Conservation (phyloP, 805 yeast genomes). For the Monosporozyma servazzii region DNA sequence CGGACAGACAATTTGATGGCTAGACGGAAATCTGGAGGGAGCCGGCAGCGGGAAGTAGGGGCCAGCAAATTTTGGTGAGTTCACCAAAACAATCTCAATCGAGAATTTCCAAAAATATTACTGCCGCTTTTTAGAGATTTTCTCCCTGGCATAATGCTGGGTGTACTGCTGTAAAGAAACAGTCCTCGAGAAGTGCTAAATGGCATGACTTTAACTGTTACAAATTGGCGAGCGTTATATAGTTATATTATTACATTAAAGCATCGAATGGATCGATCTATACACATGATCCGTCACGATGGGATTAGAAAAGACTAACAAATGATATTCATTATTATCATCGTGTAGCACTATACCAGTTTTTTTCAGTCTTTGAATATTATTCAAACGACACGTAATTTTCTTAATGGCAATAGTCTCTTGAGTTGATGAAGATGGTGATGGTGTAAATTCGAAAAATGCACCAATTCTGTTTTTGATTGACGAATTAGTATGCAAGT, state of each 20-base stretch:
- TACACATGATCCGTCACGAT: constrained; percentile 19
- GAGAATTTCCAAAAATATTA: too few species aligned
- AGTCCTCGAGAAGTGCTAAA: background rate
- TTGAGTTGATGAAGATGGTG: background rate
- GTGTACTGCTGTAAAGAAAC: background rate
- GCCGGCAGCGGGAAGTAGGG: too few species aligned
- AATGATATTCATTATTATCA: constrained; percentile 8
- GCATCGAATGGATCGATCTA: constrained; percentile 8
- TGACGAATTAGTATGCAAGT: constrained; percentile 8
- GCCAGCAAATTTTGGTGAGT: too few species aligned
- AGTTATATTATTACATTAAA: background rate
- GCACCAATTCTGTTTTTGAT: constrained; percentile 7
- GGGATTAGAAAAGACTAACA: constrained; percentile 23
- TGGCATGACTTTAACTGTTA: background rate
- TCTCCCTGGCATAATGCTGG: too few species aligned
- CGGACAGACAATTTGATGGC: too few species aligned
- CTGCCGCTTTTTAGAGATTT: too few species aligned
- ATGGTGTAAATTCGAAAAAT: constrained; percentile 9
- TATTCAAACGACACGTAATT: constrained; percentile 9
- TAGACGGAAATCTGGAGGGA: too few species aligned
- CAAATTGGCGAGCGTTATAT: background rate
- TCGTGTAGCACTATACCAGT: constrained; percentile 20
- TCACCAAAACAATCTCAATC: too few species aligned
- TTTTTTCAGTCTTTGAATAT: constrained; percentile 21
- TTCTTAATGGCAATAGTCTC: background rate